A percentile compares a stretch with the other conserved stretches of the same genome.
Evolutionary conservation across 2,329 filamentous ascomycete genomes (phyloP).

Genomic region (Xylariaceae sp.): DNA sequence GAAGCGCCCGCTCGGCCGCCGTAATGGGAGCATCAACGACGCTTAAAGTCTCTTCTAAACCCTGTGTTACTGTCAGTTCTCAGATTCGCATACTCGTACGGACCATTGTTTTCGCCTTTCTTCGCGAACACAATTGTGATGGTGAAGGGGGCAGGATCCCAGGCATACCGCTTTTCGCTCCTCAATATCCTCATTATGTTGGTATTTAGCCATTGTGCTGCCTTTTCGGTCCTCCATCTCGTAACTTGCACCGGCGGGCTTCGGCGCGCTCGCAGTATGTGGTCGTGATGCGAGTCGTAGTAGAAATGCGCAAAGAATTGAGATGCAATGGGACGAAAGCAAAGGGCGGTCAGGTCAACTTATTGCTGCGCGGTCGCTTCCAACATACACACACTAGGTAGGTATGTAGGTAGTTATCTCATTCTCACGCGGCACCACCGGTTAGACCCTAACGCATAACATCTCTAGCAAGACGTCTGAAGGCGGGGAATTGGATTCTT

Average conservation of each 20-base stretch:
- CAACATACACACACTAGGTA: no score
- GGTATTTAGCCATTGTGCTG: conserved; percentile 10
- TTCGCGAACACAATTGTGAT: not conserved
- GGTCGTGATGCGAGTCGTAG: not conserved
- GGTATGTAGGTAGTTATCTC: no score
- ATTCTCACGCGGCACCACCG: no score
- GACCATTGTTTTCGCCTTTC: not conserved
- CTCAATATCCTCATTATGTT: conserved; percentile 16
- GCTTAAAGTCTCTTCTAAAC: conserved; percentile 8
- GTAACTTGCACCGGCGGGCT: not conserved
- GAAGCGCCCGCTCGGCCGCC: conserved; percentile 26
- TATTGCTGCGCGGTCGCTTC: not conserved
- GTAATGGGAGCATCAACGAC: conserved; percentile 26
- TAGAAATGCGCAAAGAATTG: not conserved
- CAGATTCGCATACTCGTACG: not conserved
- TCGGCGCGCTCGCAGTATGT: not conserved
- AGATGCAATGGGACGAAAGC: not conserved
- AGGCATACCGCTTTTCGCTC: conserved; percentile 6
- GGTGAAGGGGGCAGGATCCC: no score
- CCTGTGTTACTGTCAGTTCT: conserved; percentile 16
- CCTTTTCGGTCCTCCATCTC: not conserved
- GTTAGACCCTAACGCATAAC: not conserved
- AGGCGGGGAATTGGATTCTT: conserved; percentile 4
- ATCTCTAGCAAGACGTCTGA: not conserved
- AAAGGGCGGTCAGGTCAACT: not conserved